Percentiles rank a stretch among this genome's conserved stretches.
phyloP scores from a whole-genome alignment of 2,329 filamentous ascomycete genomes.

The Stachybotrys chlorohalonatus region DNA sequence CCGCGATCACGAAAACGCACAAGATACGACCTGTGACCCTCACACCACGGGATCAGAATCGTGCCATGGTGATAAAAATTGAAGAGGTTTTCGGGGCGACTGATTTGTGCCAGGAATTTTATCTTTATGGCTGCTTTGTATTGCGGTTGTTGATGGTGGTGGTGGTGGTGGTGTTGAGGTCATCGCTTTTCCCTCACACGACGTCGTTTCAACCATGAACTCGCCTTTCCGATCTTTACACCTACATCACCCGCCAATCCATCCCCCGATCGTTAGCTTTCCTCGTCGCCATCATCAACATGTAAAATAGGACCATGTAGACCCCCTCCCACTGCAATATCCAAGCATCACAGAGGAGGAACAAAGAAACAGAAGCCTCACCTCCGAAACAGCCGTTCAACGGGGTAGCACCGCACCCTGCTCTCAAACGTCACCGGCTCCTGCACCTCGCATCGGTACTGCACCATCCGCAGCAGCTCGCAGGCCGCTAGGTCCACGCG shows the following conservation, averaged over 20 bases:
- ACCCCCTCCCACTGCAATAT: too few species aligned
- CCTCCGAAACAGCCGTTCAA: conserved; percentile 52
- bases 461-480: conserved; percentile 47
- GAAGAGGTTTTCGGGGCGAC: not conserved
- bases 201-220: conserved; percentile 56
- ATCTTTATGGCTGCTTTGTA: too few species aligned
- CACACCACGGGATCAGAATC: not conserved
- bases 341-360: not conserved
- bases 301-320: not conserved
- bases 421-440: conserved; percentile 35
- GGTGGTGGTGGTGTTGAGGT: conserved; percentile 9
- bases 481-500: conserved; percentile 45
- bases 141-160: conserved; percentile 6
- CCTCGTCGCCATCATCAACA: not conserved
- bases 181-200: conserved; percentile 40
- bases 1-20: too few species aligned
- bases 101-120: not conserved
- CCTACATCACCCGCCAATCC: conserved; percentile 25
- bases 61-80: not conserved
- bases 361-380: conserved; percentile 15
- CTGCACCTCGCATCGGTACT: conserved; percentile 51
- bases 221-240: conserved; percentile 47
- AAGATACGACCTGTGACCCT: not conserved
- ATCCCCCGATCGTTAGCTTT: not conserved
- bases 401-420: conserved; percentile 44